Evolutionary conservation across 352 stramenopile species (phyloP), one percentile per base, ranked within the genome.

Genomic region (Albugo candida): DNA sequence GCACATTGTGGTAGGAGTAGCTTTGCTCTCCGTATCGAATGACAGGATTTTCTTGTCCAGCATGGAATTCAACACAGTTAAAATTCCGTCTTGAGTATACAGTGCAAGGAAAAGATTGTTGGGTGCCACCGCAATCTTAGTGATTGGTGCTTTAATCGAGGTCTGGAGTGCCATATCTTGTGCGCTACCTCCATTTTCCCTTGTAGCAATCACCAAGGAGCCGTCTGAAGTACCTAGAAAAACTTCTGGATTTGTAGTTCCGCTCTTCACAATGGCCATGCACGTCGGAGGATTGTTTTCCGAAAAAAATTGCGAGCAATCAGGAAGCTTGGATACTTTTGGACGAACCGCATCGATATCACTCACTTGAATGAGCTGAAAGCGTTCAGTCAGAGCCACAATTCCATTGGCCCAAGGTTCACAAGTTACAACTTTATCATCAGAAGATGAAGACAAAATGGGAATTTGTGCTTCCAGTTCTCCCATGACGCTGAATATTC

Each of bases 21-120:
- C 61, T 53, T 83, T 85, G 54, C 68, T 86, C 64, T 87, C 70
- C 24, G 78, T 87, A 60, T 93, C 78, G 53, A 93, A 93, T 16
- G 71, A 71, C 57, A 93, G 44, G 45, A 89, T 83, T 58, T 86
- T 97, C 51, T 94, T 96, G 68, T 96, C 85, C 58, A 97, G 95
- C 49, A 82, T 92, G n/a, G 89, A 96, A 31, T 91, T 95, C 43
- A 97, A 76, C 16, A 97, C 92, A 2, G 87, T 95, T 19, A 97
- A 64, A 45, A 95, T 83, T 8, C 85, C 88, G 45, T 93, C 77
- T 49, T 93, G 81, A 8, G 86, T 92, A 55, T 96, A 97, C 44
- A 94, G 83, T n/a, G 92, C 89, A 65, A 97, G 81, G 54, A 97
- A 97, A 45, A 92, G 71, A 35, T 91, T 91, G 59, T 97, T 97